These are phyloP conservation scores for Fusarium kyushuense DNA, from an alignment of 2,329 filamentous ascomycete genomes.

Conservation along the genomic window DNA sequence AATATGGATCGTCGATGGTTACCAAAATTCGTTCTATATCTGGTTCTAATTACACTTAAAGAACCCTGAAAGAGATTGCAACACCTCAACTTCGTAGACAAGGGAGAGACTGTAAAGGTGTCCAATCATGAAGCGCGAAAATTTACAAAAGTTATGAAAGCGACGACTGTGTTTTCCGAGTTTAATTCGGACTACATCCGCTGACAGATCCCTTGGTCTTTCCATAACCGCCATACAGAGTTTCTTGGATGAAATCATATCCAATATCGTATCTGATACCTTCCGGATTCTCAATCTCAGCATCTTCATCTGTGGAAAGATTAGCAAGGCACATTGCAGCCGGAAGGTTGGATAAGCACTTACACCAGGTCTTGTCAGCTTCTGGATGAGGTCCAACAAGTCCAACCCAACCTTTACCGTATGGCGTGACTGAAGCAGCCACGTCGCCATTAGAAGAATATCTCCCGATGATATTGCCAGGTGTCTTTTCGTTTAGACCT, in stretches of 20 bases:
- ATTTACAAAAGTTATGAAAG: not conserved
- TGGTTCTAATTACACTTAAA: fast-evolving
- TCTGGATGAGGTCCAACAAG: conserved; percentile 19
- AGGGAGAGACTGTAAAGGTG: too few species aligned
- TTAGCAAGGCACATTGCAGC: not conserved
- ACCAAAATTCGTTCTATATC: not conserved
- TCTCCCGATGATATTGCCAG: not conserved
- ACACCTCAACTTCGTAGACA: not conserved
- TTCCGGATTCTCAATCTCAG: not conserved
- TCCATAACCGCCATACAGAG: not conserved
- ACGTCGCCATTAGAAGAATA: conserved; percentile 11
- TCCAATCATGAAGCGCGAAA: not conserved
- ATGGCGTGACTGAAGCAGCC: conserved; percentile 8
- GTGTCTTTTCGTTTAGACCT: not conserved
- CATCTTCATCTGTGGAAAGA: not conserved
- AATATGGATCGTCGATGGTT: fast-evolving
- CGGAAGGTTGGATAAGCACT: not conserved
- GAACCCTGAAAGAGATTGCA: fast-evolving
- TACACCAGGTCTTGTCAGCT: conserved; percentile 16
- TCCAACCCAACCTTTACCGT: conserved; percentile 21
- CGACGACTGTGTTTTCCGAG: too few species aligned
- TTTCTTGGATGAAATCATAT: conserved; percentile 7
- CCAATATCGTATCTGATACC: conserved; percentile 11
- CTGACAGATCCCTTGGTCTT: fast-evolving
- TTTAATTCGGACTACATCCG: too few species aligned